Evolutionary conservation across 305 asterid species (phyloP), one percentile per base, ranked within the genome.

Genomic region (Andrographis paniculata): DNA sequence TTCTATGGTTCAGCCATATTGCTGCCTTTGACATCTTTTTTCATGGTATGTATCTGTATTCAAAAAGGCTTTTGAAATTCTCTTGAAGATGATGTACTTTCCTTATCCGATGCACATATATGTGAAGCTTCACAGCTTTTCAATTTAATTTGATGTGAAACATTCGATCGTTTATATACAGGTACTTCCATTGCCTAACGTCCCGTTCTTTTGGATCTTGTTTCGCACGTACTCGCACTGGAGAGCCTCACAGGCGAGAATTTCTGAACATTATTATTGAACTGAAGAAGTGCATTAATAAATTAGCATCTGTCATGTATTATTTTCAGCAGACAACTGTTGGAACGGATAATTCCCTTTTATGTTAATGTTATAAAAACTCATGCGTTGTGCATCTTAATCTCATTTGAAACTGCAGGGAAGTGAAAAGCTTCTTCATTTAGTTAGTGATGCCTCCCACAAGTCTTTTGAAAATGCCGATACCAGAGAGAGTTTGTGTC

Each of bases 141-240:
- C 35, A 28, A 33, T 49, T 31, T 45, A 6, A 17, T n/a, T 30
- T 20, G 42, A 18, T 52, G 16, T 40, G 37, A 41, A 30, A 14
- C 38, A 19, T 19, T n/a, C 46, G 21, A 33, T 27, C 44, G 39
- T 21, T 58, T 35, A 19, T 19, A 9, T 45, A 52, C 74, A 91
- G 98, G 80, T 86, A 64, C 94, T 87, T 63, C 99, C 99, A n/a
- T 76, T 91, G 79, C 99, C 99, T 60, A 91, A 91, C 64, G 67
- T 91, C 45, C 91, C 93, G 18, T 91, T 91, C 87, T 91, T 87
- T 66, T 91, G 99, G 99, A 48, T 79, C 69, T 74, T 81, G 56
- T 91, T 80, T 68, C 96, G 99, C 8, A 63, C 99, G 20, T 91
- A 91, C 70, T 91, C 96, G 45, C 96, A 91, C 73, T 91, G 96